Conservation (phyloP, 805 yeast species). For the Suhomyces faveliae region DNA sequence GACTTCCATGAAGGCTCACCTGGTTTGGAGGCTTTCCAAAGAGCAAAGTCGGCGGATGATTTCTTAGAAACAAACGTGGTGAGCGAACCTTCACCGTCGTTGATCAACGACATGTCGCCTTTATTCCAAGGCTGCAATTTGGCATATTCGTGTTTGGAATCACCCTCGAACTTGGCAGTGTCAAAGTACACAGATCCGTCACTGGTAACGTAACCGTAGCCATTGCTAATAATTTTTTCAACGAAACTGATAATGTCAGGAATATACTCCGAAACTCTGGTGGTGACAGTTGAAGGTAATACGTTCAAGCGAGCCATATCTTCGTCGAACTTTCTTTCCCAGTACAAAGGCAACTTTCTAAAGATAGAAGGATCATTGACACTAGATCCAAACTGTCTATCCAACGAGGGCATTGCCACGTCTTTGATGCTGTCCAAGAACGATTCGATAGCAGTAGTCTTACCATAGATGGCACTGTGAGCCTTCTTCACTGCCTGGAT, state of each 20-base stretch:
- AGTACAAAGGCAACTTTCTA: constrained; percentile 75
- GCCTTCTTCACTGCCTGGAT: constrained; percentile 60
- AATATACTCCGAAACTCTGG: constrained; percentile 92
- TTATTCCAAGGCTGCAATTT: constrained; percentile 98
- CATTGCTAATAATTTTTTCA: constrained; percentile 67
- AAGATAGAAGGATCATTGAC: constrained; percentile 86
- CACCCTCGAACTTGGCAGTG: constrained; percentile 73
- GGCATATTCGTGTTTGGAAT: constrained; percentile 79
- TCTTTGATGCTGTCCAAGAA: constrained; percentile 63
- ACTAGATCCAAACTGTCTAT: constrained; percentile 65
- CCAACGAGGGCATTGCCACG: constrained; percentile 71
- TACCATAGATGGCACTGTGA: constrained; percentile 39
- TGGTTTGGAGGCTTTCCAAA: constrained; percentile 95
- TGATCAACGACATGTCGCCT: constrained; percentile 78
- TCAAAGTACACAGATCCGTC: constrained; percentile 98
- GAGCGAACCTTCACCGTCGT: constrained; percentile 94
- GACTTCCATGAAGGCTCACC: constrained; percentile 97
- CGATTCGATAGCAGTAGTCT: constrained; percentile 25
- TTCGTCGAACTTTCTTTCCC: constrained; percentile 82
- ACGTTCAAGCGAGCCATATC: constrained; percentile 89
- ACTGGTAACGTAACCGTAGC: constrained; percentile 76
- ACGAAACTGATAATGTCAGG: constrained; percentile 89
- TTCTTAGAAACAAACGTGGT: constrained; percentile 58
- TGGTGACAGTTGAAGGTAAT: constrained; percentile 77
- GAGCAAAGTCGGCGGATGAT: constrained; percentile 84